A percentile compares a stretch with the other conserved stretches of the same genome.
phyloP scores from a whole-genome alignment of 345 rosid species.

The Punica granatum region DNA sequence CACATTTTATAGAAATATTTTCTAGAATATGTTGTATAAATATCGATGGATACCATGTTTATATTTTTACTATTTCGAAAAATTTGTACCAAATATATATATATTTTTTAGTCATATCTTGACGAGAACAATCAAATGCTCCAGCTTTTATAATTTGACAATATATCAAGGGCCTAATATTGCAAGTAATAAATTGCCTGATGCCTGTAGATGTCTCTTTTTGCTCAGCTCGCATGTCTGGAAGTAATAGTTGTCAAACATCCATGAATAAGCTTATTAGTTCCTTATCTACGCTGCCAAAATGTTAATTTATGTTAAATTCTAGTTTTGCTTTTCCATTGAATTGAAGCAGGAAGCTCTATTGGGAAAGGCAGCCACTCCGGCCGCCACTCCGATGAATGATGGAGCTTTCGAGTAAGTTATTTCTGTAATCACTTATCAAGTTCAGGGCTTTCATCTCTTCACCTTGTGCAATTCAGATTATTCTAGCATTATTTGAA shows the following conservation, averaged over 20 bases:
- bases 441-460: not conserved
- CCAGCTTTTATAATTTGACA: not conserved
- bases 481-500: not conserved
- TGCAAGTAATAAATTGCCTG: not conserved
- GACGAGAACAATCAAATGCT: not conserved
- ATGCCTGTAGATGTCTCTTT: not conserved
- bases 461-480: too few relatives aligned
- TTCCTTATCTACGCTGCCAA: not conserved
- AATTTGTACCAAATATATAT: not conserved
- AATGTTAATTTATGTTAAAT: not conserved
- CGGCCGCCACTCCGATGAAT: conserved; percentile 30
- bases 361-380: conserved; percentile 41
- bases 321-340: not conserved
- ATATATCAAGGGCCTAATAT: not conserved
- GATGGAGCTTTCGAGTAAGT: conserved; percentile 52
- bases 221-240: not conserved
- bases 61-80: not conserved
- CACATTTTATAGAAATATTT: not conserved
- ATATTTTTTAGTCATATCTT: not conserved
- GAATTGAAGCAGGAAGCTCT: conserved; percentile 48
- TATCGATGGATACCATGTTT: not conserved
- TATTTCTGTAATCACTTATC: conserved; percentile 8
- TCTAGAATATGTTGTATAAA: not conserved
- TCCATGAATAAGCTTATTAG: not conserved
- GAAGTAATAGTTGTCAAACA: not conserved